Evolutionary conservation across 495 filamentous ascomycete species (phyloP).

Genomic region (Bombardia bombarda): DNA sequence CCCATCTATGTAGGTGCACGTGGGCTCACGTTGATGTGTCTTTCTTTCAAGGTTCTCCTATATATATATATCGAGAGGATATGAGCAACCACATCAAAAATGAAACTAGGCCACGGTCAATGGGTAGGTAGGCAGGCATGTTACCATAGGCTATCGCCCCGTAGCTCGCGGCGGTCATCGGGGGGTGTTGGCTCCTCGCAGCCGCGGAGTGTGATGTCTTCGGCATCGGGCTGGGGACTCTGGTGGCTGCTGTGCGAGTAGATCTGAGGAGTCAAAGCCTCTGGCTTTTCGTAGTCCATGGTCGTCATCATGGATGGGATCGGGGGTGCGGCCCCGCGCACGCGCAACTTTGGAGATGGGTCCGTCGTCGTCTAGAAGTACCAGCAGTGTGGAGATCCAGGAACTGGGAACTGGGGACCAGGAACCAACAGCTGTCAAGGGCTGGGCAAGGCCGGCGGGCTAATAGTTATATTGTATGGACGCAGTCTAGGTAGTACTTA

Average conservation of each 20-base stretch:
- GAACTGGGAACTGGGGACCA: too few relatives aligned
- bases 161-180: constrained; percentile 18
- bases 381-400: too few relatives aligned
- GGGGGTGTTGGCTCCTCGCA: constrained; percentile 20
- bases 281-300: constrained; percentile 29
- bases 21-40: constrained; percentile 28
- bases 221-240: constrained; percentile 15
- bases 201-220: constrained; percentile 20
- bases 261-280: constrained; percentile 13
- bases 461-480: too few relatives aligned
- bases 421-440: too few relatives aligned
- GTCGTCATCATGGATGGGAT: not conserved
- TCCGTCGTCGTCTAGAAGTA: too few relatives aligned
- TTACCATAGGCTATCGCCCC: constrained; percentile 27
- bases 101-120: not conserved
- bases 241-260: constrained; percentile 3
- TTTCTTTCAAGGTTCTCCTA: constrained; percentile 29
- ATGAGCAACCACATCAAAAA: not conserved
- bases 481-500: too few relatives aligned
- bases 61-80: too few relatives aligned
- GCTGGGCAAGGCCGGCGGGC: too few relatives aligned
- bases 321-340: not conserved
- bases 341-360: too few relatives aligned
- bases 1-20: not conserved
- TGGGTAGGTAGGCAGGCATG: too few relatives aligned